Evolutionary conservation across 2,329 filamentous ascomycete genomes (phyloP), one percentile per base, ranked within the genome.

Genomic region (Colletotrichum spaethianum): DNA sequence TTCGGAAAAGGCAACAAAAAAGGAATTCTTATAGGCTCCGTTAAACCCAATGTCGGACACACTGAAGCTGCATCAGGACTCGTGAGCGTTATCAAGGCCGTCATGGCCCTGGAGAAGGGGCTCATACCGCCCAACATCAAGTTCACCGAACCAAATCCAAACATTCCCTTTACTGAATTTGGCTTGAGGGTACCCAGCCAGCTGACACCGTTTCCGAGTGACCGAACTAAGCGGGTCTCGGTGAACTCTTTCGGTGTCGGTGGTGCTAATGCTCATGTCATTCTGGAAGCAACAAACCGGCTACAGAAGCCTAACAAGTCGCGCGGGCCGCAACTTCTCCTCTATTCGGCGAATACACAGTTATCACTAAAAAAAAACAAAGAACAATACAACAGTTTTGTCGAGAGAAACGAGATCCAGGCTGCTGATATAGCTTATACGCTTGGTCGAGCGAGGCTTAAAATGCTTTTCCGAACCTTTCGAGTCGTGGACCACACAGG

Each of bases 1-100:
- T 82, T 81, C 70, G 77, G 76, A 0, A 5, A 11, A 55, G 46
- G 46, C 26, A 50, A 50, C 8, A 56, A 72, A 1, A 40, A 72
- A 0, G 76, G 75, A 1, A 63, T 77, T 0, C 74, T 74, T 40
- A 78, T 80, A n/a, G 80, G 79, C 20, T 16, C 79, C 76, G 7
- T 74, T 33, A 83, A 84, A 70, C 75, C 80, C 4, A 82, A 83
- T 46, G 60, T 85, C 16, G 86, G 86, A 0, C 86, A 88, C 70
- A 74, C 77, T 0, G 86, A 87, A 73, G 82, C 79, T 0, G 83
- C 85, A 0, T 80, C 82, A 1, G 86, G 85, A 0, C 61, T 88
- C 0, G 78, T 79, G 0, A 78, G 78, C 1, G n/a, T 88, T 2
- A 80, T 88, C 33, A 88, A 88, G 66, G 77, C 77, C 7, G 75